These are phyloP conservation scores for Arthrobotrys sphaeroides DNA, from an alignment of 2,329 filamentous ascomycete genomes.

Conservation along the genomic window DNA sequence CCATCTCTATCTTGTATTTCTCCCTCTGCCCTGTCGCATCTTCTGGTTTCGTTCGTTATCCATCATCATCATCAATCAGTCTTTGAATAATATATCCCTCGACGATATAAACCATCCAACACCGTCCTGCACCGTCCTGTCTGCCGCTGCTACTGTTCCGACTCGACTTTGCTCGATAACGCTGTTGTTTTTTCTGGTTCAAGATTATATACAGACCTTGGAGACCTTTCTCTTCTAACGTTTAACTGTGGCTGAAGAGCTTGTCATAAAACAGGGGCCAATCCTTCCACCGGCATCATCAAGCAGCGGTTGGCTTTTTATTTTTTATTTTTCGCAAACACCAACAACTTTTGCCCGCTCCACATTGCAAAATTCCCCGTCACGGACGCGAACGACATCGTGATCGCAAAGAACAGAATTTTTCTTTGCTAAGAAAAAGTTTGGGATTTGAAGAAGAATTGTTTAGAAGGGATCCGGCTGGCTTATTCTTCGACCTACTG, in stretches of 20 bases:
- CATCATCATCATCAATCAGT: constrained; percentile 18
- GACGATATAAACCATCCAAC: constrained; percentile 43
- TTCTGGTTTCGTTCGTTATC: constrained; percentile 2
- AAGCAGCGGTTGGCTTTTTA: constrained; percentile 52
- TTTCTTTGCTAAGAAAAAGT: constrained; percentile 15
- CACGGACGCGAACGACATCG: constrained; percentile 25
- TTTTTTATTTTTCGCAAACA: constrained; percentile 45
- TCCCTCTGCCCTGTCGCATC: constrained; percentile 39
- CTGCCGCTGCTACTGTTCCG: background rate
- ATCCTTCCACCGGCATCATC: constrained; percentile 50
- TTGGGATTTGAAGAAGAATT: constrained; percentile 1
- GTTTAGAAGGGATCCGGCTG: background rate
- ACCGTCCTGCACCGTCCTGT: constrained; percentile 13
- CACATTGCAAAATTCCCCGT: background rate
- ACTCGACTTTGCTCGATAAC: constrained; percentile 3
- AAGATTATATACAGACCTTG: constrained; percentile 18
- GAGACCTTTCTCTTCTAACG: constrained; percentile 41
- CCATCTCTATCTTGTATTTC: constrained; percentile 46
- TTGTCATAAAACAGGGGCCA: constrained; percentile 49
- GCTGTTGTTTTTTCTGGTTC: constrained; percentile 6
- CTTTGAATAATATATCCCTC: constrained; percentile 45
- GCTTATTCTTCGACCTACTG: constrained; percentile 12
- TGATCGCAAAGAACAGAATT: background rate
- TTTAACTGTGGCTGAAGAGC: constrained; percentile 52
- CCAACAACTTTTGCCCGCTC: constrained; percentile 33